A percentile compares a stretch with the other conserved stretches of the same genome.
Evolutionary conservation across 2,329 filamentous ascomycete genomes (phyloP).

Genomic region (Colletotrichum siamense): DNA sequence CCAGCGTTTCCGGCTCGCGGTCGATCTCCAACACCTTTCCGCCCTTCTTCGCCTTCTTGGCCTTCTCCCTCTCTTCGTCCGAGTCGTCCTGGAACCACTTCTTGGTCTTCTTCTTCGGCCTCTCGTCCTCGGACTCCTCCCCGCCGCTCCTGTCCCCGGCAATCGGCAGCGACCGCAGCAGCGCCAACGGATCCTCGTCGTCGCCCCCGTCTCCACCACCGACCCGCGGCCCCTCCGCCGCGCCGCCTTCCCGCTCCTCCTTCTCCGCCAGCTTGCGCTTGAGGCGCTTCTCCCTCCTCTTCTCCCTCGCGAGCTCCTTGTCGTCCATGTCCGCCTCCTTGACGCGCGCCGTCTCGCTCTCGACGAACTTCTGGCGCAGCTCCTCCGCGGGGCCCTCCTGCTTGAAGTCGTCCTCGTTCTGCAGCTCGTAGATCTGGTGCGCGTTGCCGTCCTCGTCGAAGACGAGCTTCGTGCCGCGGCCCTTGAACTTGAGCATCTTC

Average conservation of each 20-base stretch:
- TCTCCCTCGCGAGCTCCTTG: conserved; percentile 80
- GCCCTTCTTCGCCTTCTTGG: conserved; percentile 48
- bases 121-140: conserved; percentile 28
- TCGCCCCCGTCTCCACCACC: conserved; percentile 41
- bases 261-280: conserved; percentile 73
- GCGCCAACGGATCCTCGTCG: conserved; percentile 59
- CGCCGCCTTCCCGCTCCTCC: conserved; percentile 49
- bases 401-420: conserved; percentile 82
- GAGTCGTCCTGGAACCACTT: conserved; percentile 80
- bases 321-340: conserved; percentile 79
- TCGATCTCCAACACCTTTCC: conserved; percentile 65
- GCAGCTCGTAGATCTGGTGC: conserved; percentile 86
- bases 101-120: conserved; percentile 67
- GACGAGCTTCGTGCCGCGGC: conserved; percentile 81
- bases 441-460: conserved; percentile 92
- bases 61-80: conserved; percentile 41
- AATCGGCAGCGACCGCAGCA: conserved; percentile 63
- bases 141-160: conserved; percentile 42
- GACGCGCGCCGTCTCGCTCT: conserved; percentile 75
- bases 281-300: conserved; percentile 77
- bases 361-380: conserved; percentile 80
- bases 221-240: conserved; percentile 12
- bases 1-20: conserved; percentile 77
- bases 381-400: conserved; percentile 76
- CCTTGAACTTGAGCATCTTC: conserved; percentile 89